Evolutionary conservation across 805 yeast genomes (phyloP), one percentile per base, ranked within the genome.

Genomic region (Teunomyces lycoperdinae): DNA sequence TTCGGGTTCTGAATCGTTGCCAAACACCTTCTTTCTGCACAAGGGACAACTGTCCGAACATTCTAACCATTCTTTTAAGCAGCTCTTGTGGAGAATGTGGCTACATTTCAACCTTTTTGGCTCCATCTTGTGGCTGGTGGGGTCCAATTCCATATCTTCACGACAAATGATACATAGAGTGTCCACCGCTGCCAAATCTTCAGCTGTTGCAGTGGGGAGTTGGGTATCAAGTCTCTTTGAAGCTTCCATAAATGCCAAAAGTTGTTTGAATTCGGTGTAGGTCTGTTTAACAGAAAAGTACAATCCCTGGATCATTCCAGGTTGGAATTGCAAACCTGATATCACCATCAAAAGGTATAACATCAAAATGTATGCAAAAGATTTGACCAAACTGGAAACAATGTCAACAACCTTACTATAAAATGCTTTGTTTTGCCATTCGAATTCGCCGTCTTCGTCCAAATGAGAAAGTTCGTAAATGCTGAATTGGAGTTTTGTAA

Each of bases 31-130:
- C 28, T 84, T 74, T 51, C 96, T 75, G 64, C 99, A 94, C 46
- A 91, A 81, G 1, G 99, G 99, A 70, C 99, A 94, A n/a, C 81
- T 80, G 56, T 85, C 92, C 0, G 96, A 89, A 54, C 96, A 78
- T 60, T 88, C 95, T 56, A 94, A 74, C 99, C 99, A 94, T 55
- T 87, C 85, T 59, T 89, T 87, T 52, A 94, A 75, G 64, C 99
- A 94, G 4, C 94, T 91, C 67, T 86, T 70, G 63, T 94, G 99
- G 48, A 92, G 74, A 42, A 89, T 84, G 65, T 94, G 99, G 24
- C 89, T 87, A 72, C 99, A 94, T 1, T 72, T 76, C 43, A 94
- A 73, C 59, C 78, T 85, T 64, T 89, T 89, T 4, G 98, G 96
- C 43, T 68, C 72, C 28, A 59, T 55, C 43, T 57, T 58, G 32